Conservation (phyloP, 176 grass and related monocot genomes). For the Stipa capillata region DNA sequence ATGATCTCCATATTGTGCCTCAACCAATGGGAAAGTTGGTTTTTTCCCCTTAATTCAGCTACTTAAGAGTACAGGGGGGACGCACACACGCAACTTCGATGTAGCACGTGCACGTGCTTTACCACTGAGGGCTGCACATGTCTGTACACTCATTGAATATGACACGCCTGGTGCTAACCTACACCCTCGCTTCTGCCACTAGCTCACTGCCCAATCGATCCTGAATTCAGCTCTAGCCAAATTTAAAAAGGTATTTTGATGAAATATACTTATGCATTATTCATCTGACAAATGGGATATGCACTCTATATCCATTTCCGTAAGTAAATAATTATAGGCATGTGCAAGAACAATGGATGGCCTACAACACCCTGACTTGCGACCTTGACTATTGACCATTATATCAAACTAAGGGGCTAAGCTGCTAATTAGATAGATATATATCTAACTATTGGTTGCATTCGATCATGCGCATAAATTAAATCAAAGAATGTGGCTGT, state of each 20-base stretch:
- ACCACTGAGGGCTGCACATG: no score
- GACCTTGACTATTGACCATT: constrained; percentile 9
- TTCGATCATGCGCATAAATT: constrained; percentile 3
- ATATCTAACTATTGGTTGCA: background rate
- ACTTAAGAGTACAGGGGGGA: background rate
- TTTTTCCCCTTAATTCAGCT: background rate
- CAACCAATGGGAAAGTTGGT: background rate
- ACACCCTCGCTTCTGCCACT: no score
- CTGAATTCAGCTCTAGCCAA: no score
- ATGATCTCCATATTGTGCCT: background rate
- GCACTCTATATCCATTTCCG: background rate
- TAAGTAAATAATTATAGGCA: background rate
- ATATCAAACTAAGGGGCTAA: constrained; percentile 33
- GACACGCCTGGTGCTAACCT: no score
- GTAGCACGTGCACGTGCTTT: no score
- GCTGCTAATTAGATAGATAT: background rate
- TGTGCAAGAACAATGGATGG: background rate
- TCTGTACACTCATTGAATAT: no score
- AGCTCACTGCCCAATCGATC: no score
- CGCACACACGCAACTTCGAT: no score
- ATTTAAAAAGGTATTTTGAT: no score
- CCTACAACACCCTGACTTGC: constrained; percentile 12
- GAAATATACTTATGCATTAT: background rate
- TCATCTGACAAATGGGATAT: background rate
- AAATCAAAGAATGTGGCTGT: background rate